Evolutionary conservation across 2,329 filamentous ascomycete species (phyloP), one percentile per base, ranked within the genome.

Genomic region (Penicillium paneum): DNA sequence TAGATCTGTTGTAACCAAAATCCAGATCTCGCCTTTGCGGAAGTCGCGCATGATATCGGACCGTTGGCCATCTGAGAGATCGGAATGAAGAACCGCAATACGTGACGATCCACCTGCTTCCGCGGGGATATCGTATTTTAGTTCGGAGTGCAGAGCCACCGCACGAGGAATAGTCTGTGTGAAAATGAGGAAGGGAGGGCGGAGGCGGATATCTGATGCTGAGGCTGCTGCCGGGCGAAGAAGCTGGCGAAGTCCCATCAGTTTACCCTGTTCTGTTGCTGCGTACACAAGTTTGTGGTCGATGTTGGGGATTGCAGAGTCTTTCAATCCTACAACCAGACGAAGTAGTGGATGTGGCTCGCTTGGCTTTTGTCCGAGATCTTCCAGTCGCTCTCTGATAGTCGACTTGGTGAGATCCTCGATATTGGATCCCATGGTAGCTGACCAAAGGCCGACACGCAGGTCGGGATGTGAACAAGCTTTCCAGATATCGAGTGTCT

Each of bases 101-200:
- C 94, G 85, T 1, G 87, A 83, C 1, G 89, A 86, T 15, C 92
- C 92, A 39, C 92, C 92, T 6, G 92, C 93, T 71, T 91, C 87
- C 0, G 88, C 80, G 0, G 94, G 91, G 42, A 99, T 96, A 69
- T 99, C 94, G 75, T 96, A 99, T 58, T 90, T 87, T 29, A 99
- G 82, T 72, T 99, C 94, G 32, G 89, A 86, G 70, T 96, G 87
- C 1, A 99, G 81, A 5, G 94, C 91, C 31, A 88, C 84, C 0
- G 94, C 94, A 64, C 94, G 86, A 49, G 92, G 88, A 54, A 99
- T 96, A 0, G 93, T 97, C 75, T 99, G 94, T 0, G 93, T 94
- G 73, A 99, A 99, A 56, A 99, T 88, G 6, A 99, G 81, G 75
- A 97, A 96, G 0, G 94, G 94, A 0, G 94, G 91, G 0, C 90